Conservation (phyloP, 495 filamentous ascomycete genomes). For the Niebla homalea region DNA sequence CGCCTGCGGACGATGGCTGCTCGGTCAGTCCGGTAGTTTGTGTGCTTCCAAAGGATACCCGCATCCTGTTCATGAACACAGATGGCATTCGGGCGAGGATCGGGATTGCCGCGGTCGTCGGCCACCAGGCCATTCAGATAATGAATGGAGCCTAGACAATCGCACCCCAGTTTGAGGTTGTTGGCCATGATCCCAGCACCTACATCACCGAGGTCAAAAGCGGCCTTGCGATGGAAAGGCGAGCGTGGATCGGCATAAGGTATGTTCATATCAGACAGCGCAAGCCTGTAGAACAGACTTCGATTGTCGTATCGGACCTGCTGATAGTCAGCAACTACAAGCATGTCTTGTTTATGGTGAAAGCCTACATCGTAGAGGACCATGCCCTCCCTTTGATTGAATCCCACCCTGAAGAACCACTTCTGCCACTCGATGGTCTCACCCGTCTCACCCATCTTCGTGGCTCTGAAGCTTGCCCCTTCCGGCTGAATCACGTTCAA, state of each 20-base stretch:
- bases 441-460: constrained; percentile 24
- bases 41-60: constrained; percentile 53
- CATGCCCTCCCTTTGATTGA: constrained; percentile 51
- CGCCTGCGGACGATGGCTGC: constrained; percentile 47
- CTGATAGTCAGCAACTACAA: constrained; percentile 5
- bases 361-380: constrained; percentile 40
- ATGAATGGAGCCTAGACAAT: constrained; percentile 54
- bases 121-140: constrained; percentile 48
- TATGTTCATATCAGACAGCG: constrained; percentile 64
- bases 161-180: constrained; percentile 52
- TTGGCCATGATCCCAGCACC: constrained; percentile 55
- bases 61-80: constrained; percentile 59
- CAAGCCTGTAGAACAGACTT: constrained; percentile 54
- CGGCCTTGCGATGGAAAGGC: constrained; percentile 54
- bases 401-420: constrained; percentile 53
- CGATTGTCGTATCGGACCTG: constrained; percentile 52
- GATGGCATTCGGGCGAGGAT: constrained; percentile 43
- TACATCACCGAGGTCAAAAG: constrained; percentile 57
- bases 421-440: constrained; percentile 50
- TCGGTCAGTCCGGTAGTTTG: constrained; percentile 48
- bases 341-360: not conserved
- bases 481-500: constrained; percentile 65
- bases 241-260: constrained; percentile 51
- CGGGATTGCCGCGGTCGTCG: constrained; percentile 40
- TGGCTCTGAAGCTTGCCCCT: constrained; percentile 52